Evolutionary conservation across 768 basidiomycete species (phyloP).

Genomic region (Tylopilus rubrobrunneus): DNA sequence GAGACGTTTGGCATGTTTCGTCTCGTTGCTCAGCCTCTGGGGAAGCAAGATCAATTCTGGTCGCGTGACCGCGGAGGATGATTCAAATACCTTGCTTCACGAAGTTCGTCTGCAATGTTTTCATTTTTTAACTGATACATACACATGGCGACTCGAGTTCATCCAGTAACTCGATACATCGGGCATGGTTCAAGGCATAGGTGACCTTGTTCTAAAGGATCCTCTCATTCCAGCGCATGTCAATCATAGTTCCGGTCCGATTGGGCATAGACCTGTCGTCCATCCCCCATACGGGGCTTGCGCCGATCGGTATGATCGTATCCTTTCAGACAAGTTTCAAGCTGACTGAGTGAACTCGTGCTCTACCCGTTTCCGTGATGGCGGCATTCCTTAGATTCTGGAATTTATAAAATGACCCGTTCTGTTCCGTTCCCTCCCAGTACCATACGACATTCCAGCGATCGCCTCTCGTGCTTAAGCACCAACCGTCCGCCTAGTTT

Average conservation of each 20-base stretch:
- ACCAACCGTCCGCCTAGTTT: neutral
- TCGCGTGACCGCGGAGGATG: neutral
- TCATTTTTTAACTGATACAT: neutral
- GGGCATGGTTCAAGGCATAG: neutral
- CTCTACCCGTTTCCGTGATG: neutral
- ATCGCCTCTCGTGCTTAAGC: neutral
- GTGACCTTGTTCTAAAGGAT: neutral
- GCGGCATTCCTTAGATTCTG: neutral
- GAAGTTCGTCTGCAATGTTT: neutral
- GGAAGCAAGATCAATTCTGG: neutral
- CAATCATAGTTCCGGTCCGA: neutral
- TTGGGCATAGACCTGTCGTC: neutral
- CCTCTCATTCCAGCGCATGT: neutral
- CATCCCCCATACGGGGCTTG: neutral
- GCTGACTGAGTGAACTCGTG: slow-evolving; percentile 3
- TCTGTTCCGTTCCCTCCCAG: slow-evolving; percentile 6
- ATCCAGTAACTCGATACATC: neutral
- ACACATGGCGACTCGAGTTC: neutral
- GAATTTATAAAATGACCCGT: slow-evolving; percentile 10
- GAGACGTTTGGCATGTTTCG: neutral
- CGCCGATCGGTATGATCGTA: slow-evolving; percentile 1
- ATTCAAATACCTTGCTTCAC: neutral
- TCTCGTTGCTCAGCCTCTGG: neutral
- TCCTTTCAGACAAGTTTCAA: slow-evolving; percentile 9
- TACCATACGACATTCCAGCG: neutral